These are phyloP conservation scores for Cladosporium sp. DNA, from an alignment of 2,329 filamentous ascomycete genomes.

Conservation along the genomic window DNA sequence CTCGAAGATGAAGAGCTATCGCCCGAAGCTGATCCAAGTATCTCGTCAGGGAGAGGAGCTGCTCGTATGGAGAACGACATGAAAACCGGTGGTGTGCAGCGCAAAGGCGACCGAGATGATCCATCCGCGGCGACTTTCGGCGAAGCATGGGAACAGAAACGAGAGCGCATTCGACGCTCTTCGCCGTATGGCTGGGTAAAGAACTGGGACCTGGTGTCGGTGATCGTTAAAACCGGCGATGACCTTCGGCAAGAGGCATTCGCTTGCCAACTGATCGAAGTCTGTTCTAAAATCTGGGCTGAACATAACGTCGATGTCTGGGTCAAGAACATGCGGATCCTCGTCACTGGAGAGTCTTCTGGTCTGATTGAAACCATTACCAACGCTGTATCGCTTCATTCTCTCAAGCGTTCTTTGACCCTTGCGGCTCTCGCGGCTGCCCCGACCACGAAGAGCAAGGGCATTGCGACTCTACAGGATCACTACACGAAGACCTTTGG, in stretches of 20 bases:
- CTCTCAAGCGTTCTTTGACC: constrained; percentile 74
- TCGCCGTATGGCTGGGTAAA: constrained; percentile 86
- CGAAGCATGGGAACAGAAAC: constrained; percentile 78
- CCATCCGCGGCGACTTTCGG: constrained; percentile 81
- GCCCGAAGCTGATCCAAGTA: constrained; percentile 31
- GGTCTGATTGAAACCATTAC: constrained; percentile 84
- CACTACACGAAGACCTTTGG: constrained; percentile 78
- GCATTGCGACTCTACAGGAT: constrained; percentile 73
- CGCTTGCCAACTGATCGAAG: constrained; percentile 74
- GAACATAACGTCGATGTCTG: constrained; percentile 72
- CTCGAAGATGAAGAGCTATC: constrained; percentile 47
- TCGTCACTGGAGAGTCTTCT: constrained; percentile 78
- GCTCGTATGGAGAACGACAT: constrained; percentile 86
- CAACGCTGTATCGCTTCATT: constrained; percentile 81
- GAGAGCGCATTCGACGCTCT: constrained; percentile 73
- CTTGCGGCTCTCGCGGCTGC: constrained; percentile 67
- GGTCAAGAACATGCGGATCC: constrained; percentile 81
- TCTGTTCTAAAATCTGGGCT: constrained; percentile 75
- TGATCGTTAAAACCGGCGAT: constrained; percentile 81
- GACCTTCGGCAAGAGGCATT: constrained; percentile 81
- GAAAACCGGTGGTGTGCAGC: constrained; percentile 75
- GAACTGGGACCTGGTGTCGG: constrained; percentile 81
- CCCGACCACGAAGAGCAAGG: constrained; percentile 65
- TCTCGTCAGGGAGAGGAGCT: constrained; percentile 66
- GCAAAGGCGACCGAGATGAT: constrained; percentile 76